Evolutionary conservation across 306 rosid genomes (phyloP).

Genomic region (Fragaria nilgerrensis): DNA sequence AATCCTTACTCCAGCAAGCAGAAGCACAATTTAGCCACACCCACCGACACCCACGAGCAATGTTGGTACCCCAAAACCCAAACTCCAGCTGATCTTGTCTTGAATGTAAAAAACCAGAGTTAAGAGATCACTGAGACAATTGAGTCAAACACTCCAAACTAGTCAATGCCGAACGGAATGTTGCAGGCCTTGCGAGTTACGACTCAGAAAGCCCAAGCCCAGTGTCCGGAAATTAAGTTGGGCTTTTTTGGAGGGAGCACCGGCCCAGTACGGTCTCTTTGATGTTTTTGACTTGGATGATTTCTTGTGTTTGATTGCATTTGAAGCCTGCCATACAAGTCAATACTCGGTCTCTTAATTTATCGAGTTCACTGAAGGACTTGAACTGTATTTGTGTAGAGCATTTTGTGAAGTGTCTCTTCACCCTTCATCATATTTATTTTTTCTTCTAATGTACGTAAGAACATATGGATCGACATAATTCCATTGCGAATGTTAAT

Average conservation of each 20-base stretch:
- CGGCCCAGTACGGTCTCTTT: constrained; percentile 19
- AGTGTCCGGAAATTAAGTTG: constrained; percentile 17
- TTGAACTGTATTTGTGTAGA: neutral
- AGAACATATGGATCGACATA: no score
- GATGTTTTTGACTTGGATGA: neutral
- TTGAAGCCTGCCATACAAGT: neutral
- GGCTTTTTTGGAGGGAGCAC: constrained; percentile 37
- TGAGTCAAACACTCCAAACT: no score
- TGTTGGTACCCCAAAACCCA: constrained; percentile 62
- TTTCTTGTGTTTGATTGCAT: neutral
- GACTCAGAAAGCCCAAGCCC: constrained; percentile 42
- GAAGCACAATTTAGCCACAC: constrained; percentile 39
- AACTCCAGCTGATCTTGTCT: constrained; percentile 61
- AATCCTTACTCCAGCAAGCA: constrained; percentile 40
- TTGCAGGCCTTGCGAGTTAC: constrained; percentile 73
- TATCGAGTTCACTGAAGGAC: neutral
- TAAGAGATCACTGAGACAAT: constrained; percentile 33
- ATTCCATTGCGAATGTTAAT: no score
- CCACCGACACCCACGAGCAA: constrained; percentile 26
- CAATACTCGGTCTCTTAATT: neutral
- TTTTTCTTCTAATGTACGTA: no score
- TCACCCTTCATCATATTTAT: no score
- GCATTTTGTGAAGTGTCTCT: neutral
- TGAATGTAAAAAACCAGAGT: constrained; percentile 60
- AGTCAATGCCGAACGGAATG: constrained; percentile 33